phyloP scores from a whole-genome alignment of 768 basidiomycete species.

The Lentinus tigrinus region DNA sequence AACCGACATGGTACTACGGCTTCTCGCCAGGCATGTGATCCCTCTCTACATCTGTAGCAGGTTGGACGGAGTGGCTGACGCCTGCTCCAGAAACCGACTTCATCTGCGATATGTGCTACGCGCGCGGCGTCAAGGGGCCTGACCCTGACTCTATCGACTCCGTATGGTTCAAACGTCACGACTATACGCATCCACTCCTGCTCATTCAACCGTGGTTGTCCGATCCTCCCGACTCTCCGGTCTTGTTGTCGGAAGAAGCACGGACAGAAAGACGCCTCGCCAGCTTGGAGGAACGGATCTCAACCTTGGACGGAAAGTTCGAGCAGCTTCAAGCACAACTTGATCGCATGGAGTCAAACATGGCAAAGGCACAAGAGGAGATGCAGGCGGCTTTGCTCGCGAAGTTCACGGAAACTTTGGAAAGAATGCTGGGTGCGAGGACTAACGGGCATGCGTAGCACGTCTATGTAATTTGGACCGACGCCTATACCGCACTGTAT shows the following conservation, averaged over 20 bases:
- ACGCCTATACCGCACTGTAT: too few species aligned
- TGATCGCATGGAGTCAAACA: background rate
- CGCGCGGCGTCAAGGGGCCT: background rate
- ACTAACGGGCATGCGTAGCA: too few species aligned
- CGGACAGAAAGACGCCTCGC: background rate
- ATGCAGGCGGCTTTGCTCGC: too few species aligned
- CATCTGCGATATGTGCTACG: constrained; percentile 2
- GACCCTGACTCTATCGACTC: background rate
- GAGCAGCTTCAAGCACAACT: constrained; percentile 1
- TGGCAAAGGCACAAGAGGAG: too few species aligned
- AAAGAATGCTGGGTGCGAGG: too few species aligned
- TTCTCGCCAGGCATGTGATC: background rate
- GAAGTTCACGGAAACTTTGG: too few species aligned
- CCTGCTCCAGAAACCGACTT: background rate
- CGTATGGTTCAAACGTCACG: background rate
- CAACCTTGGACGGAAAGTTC: constrained; percentile 3
- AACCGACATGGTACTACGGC: constrained; percentile 12
- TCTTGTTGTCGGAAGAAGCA: background rate
- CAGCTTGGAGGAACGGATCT: background rate
- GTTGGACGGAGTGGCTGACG: background rate
- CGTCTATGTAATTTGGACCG: too few species aligned
- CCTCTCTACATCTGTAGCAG: background rate
- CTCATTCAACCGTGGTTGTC: background rate
- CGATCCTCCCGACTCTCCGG: background rate
- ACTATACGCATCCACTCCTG: constrained; percentile 11